Evolutionary conservation across 2,329 filamentous ascomycete genomes (phyloP).

Genomic region (Trichoderma polysporum): DNA sequence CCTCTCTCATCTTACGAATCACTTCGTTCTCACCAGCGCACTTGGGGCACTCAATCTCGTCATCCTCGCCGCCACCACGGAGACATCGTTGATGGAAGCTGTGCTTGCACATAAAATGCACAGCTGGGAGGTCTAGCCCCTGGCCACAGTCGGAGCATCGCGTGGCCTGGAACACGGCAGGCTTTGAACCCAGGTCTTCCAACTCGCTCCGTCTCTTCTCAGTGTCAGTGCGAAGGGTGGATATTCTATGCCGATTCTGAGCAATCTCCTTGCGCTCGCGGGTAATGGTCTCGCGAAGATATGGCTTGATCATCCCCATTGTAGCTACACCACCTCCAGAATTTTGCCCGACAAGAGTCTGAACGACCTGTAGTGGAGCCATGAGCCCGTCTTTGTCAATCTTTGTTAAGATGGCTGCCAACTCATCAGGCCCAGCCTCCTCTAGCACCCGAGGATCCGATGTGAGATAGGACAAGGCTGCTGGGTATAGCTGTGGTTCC

Average conservation of each 20-base stretch:
- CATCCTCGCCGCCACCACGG: constrained; percentile 51
- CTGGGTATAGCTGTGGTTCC: constrained; percentile 88
- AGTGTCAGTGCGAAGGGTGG: constrained; percentile 81
- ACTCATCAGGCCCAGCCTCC: constrained; percentile 79
- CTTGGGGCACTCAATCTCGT: constrained; percentile 77
- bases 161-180: constrained; percentile 85
- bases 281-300: constrained; percentile 84
- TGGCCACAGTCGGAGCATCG: constrained; percentile 81
- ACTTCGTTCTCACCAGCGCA: constrained; percentile 84
- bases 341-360: constrained; percentile 72
- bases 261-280: constrained; percentile 84
- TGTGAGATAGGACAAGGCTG: constrained; percentile 89
- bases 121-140: constrained; percentile 78
- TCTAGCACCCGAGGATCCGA: constrained; percentile 77
- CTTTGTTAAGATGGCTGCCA: constrained; percentile 74
- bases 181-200: constrained; percentile 71
- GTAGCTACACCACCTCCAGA: constrained; percentile 67
- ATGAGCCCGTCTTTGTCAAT: constrained; percentile 91
- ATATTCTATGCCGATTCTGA: constrained; percentile 75
- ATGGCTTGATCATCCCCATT: constrained; percentile 96
- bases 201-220: constrained; percentile 77
- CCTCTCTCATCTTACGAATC: constrained; percentile 79
- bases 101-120: constrained; percentile 97
- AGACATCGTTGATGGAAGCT: constrained; percentile 93
- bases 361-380: constrained; percentile 94